These are phyloP conservation scores for Botrytis deweyae DNA, from an alignment of 2,329 filamentous ascomycete species.

Conservation along the genomic window DNA sequence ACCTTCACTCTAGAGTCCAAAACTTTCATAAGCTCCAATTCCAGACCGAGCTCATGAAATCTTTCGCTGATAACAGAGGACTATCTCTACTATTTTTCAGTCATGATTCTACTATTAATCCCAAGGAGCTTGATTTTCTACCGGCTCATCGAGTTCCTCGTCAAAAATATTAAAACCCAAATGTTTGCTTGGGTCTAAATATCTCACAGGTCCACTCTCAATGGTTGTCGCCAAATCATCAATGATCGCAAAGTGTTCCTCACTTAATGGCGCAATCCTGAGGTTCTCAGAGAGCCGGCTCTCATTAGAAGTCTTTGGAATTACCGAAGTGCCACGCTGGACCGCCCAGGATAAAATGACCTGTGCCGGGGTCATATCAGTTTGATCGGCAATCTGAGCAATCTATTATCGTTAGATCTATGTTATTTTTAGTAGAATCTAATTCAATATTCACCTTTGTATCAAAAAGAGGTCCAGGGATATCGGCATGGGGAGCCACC, in stretches of 20 bases:
- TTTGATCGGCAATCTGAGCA: not conserved
- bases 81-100: not conserved
- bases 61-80: not conserved
- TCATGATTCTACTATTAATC: not conserved
- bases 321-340: not conserved
- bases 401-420: not conserved
- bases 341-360: not conserved
- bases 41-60: not conserved
- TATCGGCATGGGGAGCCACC: constrained; percentile 15
- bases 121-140: not conserved
- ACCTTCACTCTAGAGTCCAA: too few relatives aligned
- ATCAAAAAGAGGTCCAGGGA: constrained; percentile 20
- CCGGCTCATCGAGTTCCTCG: not conserved
- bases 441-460: not conserved
- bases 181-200: not conserved
- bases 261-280: not conserved
- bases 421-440: too few relatives aligned
- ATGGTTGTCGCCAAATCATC: not conserved
- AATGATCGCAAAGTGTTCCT: not conserved
- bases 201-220: not conserved
- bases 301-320: not conserved
- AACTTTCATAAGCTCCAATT: not conserved
- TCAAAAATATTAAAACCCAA: not conserved
- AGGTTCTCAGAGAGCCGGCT: not conserved
- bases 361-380: not conserved